Evolutionary conservation across 2,329 filamentous ascomycete genomes (phyloP).

Genomic region (Fusarium floridanum): DNA sequence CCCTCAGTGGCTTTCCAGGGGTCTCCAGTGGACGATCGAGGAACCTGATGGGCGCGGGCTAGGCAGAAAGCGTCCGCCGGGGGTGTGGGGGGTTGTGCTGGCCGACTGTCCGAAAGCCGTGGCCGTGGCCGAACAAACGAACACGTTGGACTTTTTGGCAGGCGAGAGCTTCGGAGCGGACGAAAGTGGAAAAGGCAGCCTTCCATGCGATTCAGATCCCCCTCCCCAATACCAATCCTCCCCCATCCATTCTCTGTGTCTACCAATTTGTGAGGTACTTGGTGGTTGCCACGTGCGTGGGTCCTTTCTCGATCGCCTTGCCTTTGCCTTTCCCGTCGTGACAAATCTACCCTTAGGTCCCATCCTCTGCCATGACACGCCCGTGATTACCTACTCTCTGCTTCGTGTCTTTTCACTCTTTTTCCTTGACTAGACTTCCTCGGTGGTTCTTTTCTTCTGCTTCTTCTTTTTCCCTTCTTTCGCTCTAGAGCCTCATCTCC

Average conservation of each 20-base stretch:
- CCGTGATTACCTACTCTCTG: slow-evolving; percentile 32
- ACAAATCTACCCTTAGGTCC: slow-evolving; percentile 41
- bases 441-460: slow-evolving; percentile 21
- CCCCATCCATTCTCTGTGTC: background rate
- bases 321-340: slow-evolving; percentile 38
- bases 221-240: slow-evolving; percentile 15
- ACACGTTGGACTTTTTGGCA: slow-evolving; percentile 49
- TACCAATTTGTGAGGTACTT: slow-evolving; percentile 18
- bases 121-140: slow-evolving; percentile 39
- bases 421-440: slow-evolving; percentile 27
- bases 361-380: slow-evolving; percentile 44
- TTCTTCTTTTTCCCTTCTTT: slow-evolving; percentile 17
- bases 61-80: slow-evolving; percentile 8
- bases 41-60: background rate
- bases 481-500: slow-evolving; percentile 14
- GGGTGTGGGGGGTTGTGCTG: slow-evolving; percentile 35
- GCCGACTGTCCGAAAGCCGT: slow-evolving; percentile 37
- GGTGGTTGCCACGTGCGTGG: slow-evolving; percentile 51
- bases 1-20: slow-evolving; percentile 30
- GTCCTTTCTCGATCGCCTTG: slow-evolving; percentile 45
- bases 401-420: slow-evolving; percentile 31
- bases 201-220: slow-evolving; percentile 17
- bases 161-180: slow-evolving; percentile 9
- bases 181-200: slow-evolving; percentile 18
- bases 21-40: background rate